Evolutionary conservation across 257 asterid species (phyloP), one percentile per base, ranked within the genome.

Genomic region (Gentiana straminea): DNA sequence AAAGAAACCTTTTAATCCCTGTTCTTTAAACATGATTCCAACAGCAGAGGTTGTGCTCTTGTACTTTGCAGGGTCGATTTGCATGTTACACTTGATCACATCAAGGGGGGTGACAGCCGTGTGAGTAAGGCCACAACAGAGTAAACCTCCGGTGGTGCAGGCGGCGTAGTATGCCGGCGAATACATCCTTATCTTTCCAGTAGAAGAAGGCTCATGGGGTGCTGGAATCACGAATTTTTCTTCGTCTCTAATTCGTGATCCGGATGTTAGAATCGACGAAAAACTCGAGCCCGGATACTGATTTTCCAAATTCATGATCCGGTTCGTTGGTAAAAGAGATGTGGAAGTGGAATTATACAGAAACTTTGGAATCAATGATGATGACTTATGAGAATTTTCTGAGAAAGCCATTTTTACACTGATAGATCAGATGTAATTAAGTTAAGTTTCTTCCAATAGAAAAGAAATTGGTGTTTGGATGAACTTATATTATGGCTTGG

Each of bases 1-100:
- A 54, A 81, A 86, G 63, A 89, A 72, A 38, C 97, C 97, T 67
- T 47, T 65, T 13, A 75, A 11, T 0, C 97, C 97, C 49, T 85
- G 95, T 67, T 89, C 97, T 67, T 73, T 83, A 4, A 83, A 64
- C 60, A 85, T 50, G 15, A 79, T 24, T 10, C 84, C 76, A 5
- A 83, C 86, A 41, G 89, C 95, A 11, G 95, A 83, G 12, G 76
- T 45, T 24, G 79, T 65, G 75, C 77, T 81, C 77, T 76, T 85
- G 84, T 85, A 89, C 75, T 81, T 89, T 61, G 76, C 66, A 43
- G 97, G 85, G 61, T 85, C 81, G 58, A 85, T 89, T 95, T 87
- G 96, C 96, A 88, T 88, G 52, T 84, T 84, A 71, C 96, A 88
- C 80, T 88, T 88, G 86, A 88, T 79, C 33, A 88, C 66, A 80